A percentile compares a stretch with the other conserved stretches of the same genome.
phyloP scores from a whole-genome alignment of 106 monocot species.

The Phalaenopsis aphrodite region DNA sequence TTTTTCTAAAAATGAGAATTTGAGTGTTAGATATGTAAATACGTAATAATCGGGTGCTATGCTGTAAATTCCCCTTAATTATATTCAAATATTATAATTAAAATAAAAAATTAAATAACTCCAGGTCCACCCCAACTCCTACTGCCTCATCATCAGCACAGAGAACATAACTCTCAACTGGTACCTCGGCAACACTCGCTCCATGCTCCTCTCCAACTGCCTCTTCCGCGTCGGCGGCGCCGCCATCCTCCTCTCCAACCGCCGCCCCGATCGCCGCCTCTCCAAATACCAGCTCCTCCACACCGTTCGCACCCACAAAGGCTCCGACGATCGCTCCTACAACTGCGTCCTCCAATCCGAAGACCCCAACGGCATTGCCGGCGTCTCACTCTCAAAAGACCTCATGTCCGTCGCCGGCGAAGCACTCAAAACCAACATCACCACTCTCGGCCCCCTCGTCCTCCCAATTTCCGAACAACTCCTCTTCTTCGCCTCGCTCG shows the following conservation, averaged over 20 bases:
- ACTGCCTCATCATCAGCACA: constrained; percentile 17
- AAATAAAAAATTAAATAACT: too few relatives aligned
- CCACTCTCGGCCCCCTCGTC: constrained; percentile 22
- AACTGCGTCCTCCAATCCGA: constrained; percentile 17
- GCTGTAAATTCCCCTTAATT: too few relatives aligned
- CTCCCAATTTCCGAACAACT: constrained; percentile 22
- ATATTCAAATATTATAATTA: too few relatives aligned
- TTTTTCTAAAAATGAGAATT: too few relatives aligned
- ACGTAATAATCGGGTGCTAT: too few relatives aligned
- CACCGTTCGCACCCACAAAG: constrained; percentile 24
- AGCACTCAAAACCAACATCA: constrained; percentile 28
- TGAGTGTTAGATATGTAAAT: too few relatives aligned
- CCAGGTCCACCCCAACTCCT: constrained; percentile 15
- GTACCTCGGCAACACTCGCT: constrained; percentile 19
- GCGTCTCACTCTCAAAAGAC: constrained; percentile 27
- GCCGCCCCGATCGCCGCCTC: constrained; percentile 5
- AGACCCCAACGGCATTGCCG: constrained; percentile 1
- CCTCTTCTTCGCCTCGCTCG: constrained; percentile 11
- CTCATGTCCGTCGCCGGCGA: constrained; percentile 20
- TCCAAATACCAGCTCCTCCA: constrained; percentile 25
- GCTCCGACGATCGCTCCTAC: constrained; percentile 15
- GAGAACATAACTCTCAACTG: constrained; percentile 26
- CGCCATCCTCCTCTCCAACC: constrained; percentile 25
- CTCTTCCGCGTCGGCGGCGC: constrained; percentile 28
- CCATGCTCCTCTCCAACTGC: constrained; percentile 24